Conservation (phyloP, 495 filamentous ascomycete genomes). For the Hypoxylon lienhwacheense region DNA sequence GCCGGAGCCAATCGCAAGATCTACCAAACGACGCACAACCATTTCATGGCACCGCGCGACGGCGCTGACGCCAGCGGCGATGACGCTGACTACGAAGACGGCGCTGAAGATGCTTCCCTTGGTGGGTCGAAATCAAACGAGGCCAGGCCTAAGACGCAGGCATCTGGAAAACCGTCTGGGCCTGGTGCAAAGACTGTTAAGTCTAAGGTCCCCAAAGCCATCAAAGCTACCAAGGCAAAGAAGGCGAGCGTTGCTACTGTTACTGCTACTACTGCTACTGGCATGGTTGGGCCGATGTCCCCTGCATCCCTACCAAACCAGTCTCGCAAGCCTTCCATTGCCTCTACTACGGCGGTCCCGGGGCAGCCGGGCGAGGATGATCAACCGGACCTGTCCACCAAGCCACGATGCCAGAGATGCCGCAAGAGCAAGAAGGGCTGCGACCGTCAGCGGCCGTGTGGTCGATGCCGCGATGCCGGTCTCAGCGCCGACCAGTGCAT, state of each 20-base stretch:
- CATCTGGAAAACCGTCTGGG: constrained; percentile 47
- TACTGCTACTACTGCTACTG: no score
- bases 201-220: constrained; percentile 51
- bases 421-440: constrained; percentile 99
- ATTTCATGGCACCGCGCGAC: constrained; percentile 65
- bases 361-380: constrained; percentile 70
- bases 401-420: constrained; percentile 96
- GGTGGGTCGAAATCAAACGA: constrained; percentile 29
- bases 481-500: constrained; percentile 89
- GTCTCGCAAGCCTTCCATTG: constrained; percentile 78
- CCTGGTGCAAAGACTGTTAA: constrained; percentile 47
- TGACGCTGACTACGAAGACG: constrained; percentile 64
- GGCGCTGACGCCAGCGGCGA: constrained; percentile 74
- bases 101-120: constrained; percentile 28
- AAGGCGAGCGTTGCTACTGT: constrained; percentile 43
- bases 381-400: constrained; percentile 86
- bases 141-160: constrained; percentile 44
- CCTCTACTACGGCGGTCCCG: constrained; percentile 68
- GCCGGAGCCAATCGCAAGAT: constrained; percentile 49
- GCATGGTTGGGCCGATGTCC: constrained; percentile 59
- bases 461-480: constrained; percentile 92
- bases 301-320: constrained; percentile 65
- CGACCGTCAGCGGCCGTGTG: constrained; percentile 92
- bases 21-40: constrained; percentile 61
- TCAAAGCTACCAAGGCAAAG: constrained; percentile 58